These are phyloP conservation scores for Penicillium nordicum DNA, from an alignment of 2,329 filamentous ascomycete genomes.

Conservation along the genomic window DNA sequence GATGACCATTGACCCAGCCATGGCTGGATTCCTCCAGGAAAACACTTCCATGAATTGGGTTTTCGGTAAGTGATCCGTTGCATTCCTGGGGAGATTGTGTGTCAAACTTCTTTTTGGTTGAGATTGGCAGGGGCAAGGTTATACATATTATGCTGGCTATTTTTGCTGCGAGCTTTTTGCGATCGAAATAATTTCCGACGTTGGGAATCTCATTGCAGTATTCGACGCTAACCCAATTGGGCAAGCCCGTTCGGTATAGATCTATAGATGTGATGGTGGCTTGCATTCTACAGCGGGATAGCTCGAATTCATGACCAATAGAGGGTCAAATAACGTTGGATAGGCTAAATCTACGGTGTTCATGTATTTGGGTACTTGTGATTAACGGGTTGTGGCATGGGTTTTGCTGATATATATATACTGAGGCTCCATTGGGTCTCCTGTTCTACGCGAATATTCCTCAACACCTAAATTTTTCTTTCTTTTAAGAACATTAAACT, in stretches of 20 bases:
- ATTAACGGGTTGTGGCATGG: background rate
- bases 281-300: background rate
- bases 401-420: background rate
- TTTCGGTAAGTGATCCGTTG: background rate
- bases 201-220: background rate
- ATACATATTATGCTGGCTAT: background rate
- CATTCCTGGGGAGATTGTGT: background rate
- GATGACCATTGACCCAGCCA: background rate
- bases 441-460: accelerated
- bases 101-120: no score
- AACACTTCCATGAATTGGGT: background rate
- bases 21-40: background rate
- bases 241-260: no score
- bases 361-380: background rate
- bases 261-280: background rate
- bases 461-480: background rate
- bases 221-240: background rate
- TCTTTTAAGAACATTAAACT: accelerated
- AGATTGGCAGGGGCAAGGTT: background rate
- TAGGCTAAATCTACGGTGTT: accelerated
- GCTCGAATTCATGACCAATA: background rate
- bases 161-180: background rate
- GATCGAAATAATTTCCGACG: background rate
- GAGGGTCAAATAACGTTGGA: background rate
- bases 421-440: accelerated